Base-by-base conservation (phyloP, 1,284 basidiomycete species). In the Sporisorium scitamineum region DNA sequence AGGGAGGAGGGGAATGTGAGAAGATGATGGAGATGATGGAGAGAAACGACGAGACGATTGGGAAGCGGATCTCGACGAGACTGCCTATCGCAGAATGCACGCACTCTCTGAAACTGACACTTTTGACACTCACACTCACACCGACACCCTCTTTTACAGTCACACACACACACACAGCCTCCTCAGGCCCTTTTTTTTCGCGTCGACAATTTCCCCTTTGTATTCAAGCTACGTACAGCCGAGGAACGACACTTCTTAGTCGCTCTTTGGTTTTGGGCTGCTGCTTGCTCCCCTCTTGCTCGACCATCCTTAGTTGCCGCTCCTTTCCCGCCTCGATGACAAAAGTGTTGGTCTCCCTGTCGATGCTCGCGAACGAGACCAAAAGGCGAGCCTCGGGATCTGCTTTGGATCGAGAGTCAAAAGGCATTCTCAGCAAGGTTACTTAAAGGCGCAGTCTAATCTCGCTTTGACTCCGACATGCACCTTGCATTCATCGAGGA, bases 401-500 rank as follows among this genome's bases (percentile, higher is more conserved):
- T 18, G 39, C 6, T 20, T n/a, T 42, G 39, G 39, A 42, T 42
- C 39, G 39, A 1, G 39, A 39, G 14, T 5, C 4, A 18, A 18
- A n/a, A 48, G 44, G 13, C 26, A 27, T 29, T 48, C 27, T n/a
- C 13, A 13, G 11, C 44, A 45, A 7, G 4, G 44, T 47, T 10
- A 20, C 10, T n/a, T 32, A 27, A n/a, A 14, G 20, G 32, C n/a
- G 29, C 54, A 20, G 31, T 45, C 48, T n/a, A 50, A 50, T 50
- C 48, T 50, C 48, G 48, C 27, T 31, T 50, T 50, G 48, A 50
- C n/a, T 50, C 27, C 27, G 48, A 31, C 29, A 20, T 50, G 48
- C 48, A 50, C 48, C 48, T 50, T 50, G 48, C 48, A 50, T 50
- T 50, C 48, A 31, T 32, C 18, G 18, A 50, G 16, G 24, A 50